Conservation (phyloP, 1,139 yeast genomes). For the Trichomonascaceae sp. region DNA sequence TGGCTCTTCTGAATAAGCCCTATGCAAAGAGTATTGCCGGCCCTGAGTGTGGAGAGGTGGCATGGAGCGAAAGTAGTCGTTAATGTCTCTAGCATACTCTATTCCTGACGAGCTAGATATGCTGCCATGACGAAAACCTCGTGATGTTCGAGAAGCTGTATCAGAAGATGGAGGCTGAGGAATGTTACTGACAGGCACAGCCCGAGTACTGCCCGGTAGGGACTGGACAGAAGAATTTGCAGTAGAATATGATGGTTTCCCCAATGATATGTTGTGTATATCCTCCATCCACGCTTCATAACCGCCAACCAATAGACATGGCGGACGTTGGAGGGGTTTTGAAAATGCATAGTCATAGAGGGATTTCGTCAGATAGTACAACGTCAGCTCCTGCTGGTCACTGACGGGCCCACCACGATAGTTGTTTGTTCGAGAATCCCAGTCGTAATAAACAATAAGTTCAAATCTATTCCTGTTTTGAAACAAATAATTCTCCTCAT, state of each 20-base stretch:
- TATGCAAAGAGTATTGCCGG: constrained; percentile 4
- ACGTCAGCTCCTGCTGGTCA: constrained; percentile 17
- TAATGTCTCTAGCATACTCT: constrained; percentile 40
- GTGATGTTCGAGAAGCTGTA: constrained; percentile 25
- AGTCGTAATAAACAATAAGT: constrained; percentile 57
- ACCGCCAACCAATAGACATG: constrained; percentile 56
- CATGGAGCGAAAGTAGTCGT: constrained; percentile 36
- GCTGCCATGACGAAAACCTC: constrained; percentile 27
- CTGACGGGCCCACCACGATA: constrained; percentile 19
- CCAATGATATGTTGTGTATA: constrained; percentile 22
- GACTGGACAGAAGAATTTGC: constrained; percentile 3
- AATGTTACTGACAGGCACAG: constrained; percentile 1
- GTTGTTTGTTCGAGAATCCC: constrained; percentile 18
- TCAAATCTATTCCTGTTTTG: constrained; percentile 50
- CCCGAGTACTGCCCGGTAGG: neutral
- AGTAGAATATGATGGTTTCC: neutral
- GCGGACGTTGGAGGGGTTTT: constrained; percentile 44
- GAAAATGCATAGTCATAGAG: constrained; percentile 37
- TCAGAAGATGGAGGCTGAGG: constrained; percentile 18
- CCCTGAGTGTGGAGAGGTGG: constrained; percentile 11
- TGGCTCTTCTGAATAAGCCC: constrained; percentile 1
- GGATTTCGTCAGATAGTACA: constrained; percentile 20
- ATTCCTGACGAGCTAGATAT: constrained; percentile 34
- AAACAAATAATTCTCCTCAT: constrained; percentile 47
- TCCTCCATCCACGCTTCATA: constrained; percentile 41